These are phyloP conservation scores for Kockovaella imperatae DNA, from an alignment of 768 basidiomycete genomes.

Conservation along the genomic window DNA sequence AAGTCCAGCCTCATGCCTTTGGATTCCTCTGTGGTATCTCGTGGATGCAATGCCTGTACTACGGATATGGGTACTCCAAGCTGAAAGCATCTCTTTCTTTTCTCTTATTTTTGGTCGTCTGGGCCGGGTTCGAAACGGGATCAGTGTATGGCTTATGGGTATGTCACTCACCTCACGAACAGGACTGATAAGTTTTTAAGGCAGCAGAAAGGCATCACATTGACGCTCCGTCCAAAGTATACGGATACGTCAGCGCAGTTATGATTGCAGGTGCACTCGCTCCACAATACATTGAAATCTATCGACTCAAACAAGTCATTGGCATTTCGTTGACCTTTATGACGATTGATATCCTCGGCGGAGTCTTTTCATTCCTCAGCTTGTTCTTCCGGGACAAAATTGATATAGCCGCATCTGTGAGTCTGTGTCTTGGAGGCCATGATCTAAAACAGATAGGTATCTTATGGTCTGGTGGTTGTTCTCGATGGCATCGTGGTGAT, in stretches of 20 bases:
- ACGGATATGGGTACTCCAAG: constrained; percentile 50
- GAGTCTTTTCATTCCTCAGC: constrained; percentile 61
- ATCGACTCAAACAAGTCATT: constrained; percentile 49
- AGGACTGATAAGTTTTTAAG: constrained; percentile 23
- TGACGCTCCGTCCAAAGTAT: constrained; percentile 49
- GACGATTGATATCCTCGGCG: constrained; percentile 61
- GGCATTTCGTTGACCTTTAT: constrained; percentile 68
- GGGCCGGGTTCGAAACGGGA: constrained; percentile 56
- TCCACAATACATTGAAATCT: constrained; percentile 73
- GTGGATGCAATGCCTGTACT: constrained; percentile 67
- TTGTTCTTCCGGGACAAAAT: constrained; percentile 60
- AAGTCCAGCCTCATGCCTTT: constrained; percentile 51
- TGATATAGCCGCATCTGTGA: constrained; percentile 57
- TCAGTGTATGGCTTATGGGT: constrained; percentile 57
- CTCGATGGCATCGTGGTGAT: constrained; percentile 59
- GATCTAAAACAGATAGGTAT: constrained; percentile 14
- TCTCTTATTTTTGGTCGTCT: constrained; percentile 46
- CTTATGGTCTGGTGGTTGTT: constrained; percentile 58
- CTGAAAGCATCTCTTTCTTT: constrained; percentile 44
- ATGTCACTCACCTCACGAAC: constrained; percentile 23
- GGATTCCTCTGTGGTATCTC: constrained; percentile 56
- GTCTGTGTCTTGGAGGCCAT: background rate
- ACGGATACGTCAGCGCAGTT: constrained; percentile 58
- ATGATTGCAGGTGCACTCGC: constrained; percentile 52
- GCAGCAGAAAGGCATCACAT: constrained; percentile 46